These are phyloP conservation scores for Tetrahymena elliotti DNA, from an alignment of 73 alveolate species.

Conservation along the genomic window DNA sequence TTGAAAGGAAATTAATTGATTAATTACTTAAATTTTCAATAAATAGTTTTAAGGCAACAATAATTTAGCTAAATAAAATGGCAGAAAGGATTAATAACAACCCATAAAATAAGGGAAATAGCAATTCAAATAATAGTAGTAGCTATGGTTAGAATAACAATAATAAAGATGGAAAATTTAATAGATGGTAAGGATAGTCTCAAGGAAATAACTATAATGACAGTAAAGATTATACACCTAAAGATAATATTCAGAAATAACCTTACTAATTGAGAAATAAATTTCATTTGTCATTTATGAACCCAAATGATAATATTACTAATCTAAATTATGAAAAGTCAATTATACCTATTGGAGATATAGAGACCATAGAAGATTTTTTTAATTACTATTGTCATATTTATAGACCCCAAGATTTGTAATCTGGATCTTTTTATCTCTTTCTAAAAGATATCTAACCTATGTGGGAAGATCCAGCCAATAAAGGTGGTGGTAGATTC, in stretches of 20 bases:
- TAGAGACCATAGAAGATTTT: background rate
- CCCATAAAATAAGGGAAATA: background rate
- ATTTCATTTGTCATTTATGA: background rate
- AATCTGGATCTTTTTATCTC: conserved; percentile 58
- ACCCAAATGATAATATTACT: background rate
- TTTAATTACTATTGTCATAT: background rate
- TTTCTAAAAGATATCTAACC: conserved; percentile 69
- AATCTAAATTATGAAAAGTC: background rate
- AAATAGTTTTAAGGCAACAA: background rate
- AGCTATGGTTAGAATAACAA: background rate
- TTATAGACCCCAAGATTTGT: conserved; percentile 38
- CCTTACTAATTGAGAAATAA: background rate
- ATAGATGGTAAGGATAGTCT: background rate
- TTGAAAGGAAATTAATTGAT: background rate
- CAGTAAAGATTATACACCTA: background rate
- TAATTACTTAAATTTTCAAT: background rate
- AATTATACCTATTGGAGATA: background rate
- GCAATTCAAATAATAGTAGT: background rate
- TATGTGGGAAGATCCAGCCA: conserved; percentile 80
- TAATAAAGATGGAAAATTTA: background rate
- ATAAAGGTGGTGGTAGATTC: conserved; percentile 74
- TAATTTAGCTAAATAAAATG: background rate
- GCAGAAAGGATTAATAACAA: background rate
- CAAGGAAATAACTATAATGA: background rate
- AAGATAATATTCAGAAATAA: background rate